Evolutionary conservation across 2,329 filamentous ascomycete species (phyloP), one percentile per base, ranked within the genome.

Genomic region (Cladosporium sp.): DNA sequence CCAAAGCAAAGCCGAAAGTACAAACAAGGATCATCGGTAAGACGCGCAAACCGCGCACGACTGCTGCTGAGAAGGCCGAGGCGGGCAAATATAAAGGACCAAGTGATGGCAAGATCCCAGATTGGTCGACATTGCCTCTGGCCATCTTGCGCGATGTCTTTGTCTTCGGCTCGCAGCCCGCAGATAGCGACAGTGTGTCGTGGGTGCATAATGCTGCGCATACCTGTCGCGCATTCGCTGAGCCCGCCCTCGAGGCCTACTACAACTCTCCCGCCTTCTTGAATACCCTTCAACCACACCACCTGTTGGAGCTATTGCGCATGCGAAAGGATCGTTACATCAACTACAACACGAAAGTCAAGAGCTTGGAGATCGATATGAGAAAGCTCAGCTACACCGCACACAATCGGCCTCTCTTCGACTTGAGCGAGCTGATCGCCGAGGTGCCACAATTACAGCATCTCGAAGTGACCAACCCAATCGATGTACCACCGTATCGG

Each of bases 261-360:
- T 69, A 69, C 50, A 54, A 60, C 17, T 56, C 59, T 29, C 68
- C 68, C 17, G 52, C 58, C 1, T 54, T 68, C 19, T 53, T 59
- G 22, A 61, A 57, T n/a, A 58, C 58, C 8, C 44, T 60, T 15
- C 56, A 65, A 19, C 59, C 65, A 11, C 63, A 68, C 36, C 55
- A 63, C 37, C 55, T 69, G 12, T 57, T 67, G 11, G 60, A 62
- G 7, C 54, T 67, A 6, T 44, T 67, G 18, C 54, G 56, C 7
- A 56, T 55, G 37, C 52, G 56, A 7, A 56, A 61, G 9, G 60
- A 57, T 24, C 59, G 59, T 3, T 61, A 62, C 43, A 64, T 71
- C 55, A 83, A 87, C 55, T 92, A 92, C 64, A 75, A 79, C 36
- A 76, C 76, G 58, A 95, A 90, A 70, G 77, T 93, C 43, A 80